phyloP scores from a whole-genome alignment of 2,329 filamentous ascomycete genomes.

The Colletotrichum costaricense region DNA sequence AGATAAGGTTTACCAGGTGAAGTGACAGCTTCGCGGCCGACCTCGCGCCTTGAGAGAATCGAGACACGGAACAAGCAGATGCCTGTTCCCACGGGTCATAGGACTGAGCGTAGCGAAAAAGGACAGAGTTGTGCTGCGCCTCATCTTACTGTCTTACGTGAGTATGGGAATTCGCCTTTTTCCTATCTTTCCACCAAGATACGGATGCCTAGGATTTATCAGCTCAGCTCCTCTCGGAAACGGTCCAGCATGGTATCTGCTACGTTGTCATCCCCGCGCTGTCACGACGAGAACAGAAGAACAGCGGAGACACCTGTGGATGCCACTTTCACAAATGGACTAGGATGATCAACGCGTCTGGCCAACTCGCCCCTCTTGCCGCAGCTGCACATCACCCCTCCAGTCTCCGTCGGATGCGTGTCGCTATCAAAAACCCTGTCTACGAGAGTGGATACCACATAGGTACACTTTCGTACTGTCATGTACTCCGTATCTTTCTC shows the following conservation, averaged over 20 bases:
- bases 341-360: slow-evolving; percentile 28
- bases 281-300: slow-evolving; percentile 10
- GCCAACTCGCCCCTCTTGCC: slow-evolving; percentile 24
- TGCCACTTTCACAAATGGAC: slow-evolving; percentile 17
- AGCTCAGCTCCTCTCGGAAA: not conserved
- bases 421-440: slow-evolving; percentile 31
- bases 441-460: slow-evolving; percentile 5
- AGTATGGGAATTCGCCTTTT: slow-evolving; percentile 28
- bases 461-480: slow-evolving; percentile 27
- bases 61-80: slow-evolving; percentile 16
- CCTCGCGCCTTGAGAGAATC: slow-evolving; percentile 16
- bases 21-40: slow-evolving; percentile 27
- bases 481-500: slow-evolving; percentile 9
- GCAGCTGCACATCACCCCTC: slow-evolving; percentile 35
- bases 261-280: slow-evolving; percentile 13
- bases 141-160: slow-evolving; percentile 12
- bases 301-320: slow-evolving; percentile 17
- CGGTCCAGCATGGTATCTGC: slow-evolving; percentile 6
- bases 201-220: not conserved
- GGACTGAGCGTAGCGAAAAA: slow-evolving; percentile 2
- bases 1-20: slow-evolving; percentile 33
- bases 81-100: slow-evolving; percentile 23
- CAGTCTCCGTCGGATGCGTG: slow-evolving; percentile 28
- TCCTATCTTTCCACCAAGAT: slow-evolving; percentile 12
- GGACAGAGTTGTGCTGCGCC: slow-evolving; percentile 23